Evolutionary conservation across 768 basidiomycete species (phyloP), one percentile per base, ranked within the genome.

Genomic region (Vararia minispora): DNA sequence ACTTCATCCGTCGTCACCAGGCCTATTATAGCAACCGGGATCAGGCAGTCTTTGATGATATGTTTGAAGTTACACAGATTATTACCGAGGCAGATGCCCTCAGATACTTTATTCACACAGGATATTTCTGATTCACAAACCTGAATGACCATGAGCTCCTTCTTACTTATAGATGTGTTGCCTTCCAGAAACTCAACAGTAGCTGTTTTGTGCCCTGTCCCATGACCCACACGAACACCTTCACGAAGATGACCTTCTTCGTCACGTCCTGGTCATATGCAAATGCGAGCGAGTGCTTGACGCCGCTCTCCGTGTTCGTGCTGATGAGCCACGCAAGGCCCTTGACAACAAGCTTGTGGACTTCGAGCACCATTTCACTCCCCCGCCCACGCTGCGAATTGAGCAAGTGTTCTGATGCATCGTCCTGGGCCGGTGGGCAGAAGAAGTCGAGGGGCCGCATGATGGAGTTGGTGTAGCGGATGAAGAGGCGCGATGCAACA

Each of bases 261-360:
- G 70, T 60, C 18, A 68, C 61, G 51, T 91, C 82, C 16, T 64
- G 55, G 49, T 86, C 79, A 48, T 87, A 89, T 1, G 83, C 85
- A 42, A 85, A 64, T 4, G 76, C 63, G 16, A 92, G 71, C 50
- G 83, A 89, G 54, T 92, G 86, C 55, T 89, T 90, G 53, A 92
- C 76, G 5, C 87, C 90, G 48, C 76, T 80, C 52, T 91, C 86
- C 12, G 84, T 78, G 52, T 94, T 94, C 10, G 87, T 74, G 24
- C 70, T 73, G 39, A 94, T 78, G 5, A 94, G 65, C 44, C 89
- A 79, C 1, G 88, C 73, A 6, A 94, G 69, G 1, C 83, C 86
- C 5, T 75, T 71, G 42, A 92, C 83, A 29, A 87, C 77, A 12
- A 86, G 62, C 42, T 87, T 79, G 11, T 80, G 74, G 28, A 87